Conservation (phyloP, 106 monocot species). For the Dioscorea alata region DNA sequence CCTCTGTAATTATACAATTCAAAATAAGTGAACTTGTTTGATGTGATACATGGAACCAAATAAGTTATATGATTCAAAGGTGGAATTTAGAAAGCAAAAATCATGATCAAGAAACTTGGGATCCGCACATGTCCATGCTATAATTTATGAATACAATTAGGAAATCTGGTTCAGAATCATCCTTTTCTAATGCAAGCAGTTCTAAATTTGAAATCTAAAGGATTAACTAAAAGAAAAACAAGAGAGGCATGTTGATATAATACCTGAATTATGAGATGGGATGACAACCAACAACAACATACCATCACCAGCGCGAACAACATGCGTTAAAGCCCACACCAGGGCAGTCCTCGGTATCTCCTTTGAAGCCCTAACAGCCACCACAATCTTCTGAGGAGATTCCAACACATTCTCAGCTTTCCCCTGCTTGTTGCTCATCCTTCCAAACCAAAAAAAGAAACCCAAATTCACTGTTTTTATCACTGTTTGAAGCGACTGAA, state of each 20-base stretch:
- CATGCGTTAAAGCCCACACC: slow-evolving; percentile 86
- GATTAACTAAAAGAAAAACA: neutral
- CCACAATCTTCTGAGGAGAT: slow-evolving; percentile 50
- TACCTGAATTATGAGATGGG: slow-evolving; percentile 35
- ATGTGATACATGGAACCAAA: too few species aligned
- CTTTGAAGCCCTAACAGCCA: slow-evolving; percentile 79
- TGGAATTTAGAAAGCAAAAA: neutral
- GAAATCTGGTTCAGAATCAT: neutral
- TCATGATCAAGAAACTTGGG: neutral
- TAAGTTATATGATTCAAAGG: too few species aligned
- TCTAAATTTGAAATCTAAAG: too few species aligned
- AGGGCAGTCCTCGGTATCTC: slow-evolving; percentile 73
- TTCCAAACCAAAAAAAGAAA: too few species aligned
- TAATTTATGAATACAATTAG: neutral
- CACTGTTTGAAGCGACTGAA: too few species aligned
- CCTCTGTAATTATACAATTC: too few species aligned
- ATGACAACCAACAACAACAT: slow-evolving; percentile 69
- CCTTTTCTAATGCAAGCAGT: too few species aligned
- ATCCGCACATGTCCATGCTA: neutral
- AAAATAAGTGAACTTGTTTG: too few species aligned
- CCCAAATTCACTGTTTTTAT: too few species aligned
- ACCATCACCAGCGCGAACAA: slow-evolving; percentile 82
- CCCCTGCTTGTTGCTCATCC: slow-evolving; percentile 10
- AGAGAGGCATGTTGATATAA: neutral
- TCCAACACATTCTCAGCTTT: slow-evolving; percentile 22